Conservation (phyloP, 305 asterid genomes). For the Fraxinus sp. region DNA sequence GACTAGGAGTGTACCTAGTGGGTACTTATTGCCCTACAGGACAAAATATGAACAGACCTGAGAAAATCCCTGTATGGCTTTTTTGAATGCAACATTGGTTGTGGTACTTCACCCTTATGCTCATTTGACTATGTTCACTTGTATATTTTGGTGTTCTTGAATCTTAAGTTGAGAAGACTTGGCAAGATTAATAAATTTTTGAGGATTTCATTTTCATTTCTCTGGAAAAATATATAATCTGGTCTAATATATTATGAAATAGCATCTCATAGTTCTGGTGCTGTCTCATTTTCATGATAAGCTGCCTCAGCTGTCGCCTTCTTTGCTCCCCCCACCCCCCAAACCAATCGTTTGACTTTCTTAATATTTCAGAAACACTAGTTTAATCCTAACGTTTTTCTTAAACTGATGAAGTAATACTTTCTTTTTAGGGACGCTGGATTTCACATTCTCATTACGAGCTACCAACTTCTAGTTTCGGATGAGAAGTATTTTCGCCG, state of each 20-base stretch:
- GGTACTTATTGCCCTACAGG: not conserved
- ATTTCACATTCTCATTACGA: constrained; percentile 94
- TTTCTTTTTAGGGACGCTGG: constrained; percentile 79
- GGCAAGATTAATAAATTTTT: not conserved
- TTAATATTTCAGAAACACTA: not conserved
- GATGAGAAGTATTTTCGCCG: constrained; percentile 95
- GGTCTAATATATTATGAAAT: not conserved
- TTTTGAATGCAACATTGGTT: not conserved
- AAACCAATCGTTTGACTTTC: not conserved
- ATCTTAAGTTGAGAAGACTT: not conserved
- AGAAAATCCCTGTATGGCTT: not conserved
- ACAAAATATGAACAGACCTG: not conserved
- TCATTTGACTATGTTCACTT: not conserved
- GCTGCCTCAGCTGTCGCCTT: not conserved
- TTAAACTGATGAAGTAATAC: constrained; percentile 17
- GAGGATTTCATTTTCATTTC: not conserved
- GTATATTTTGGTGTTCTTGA: not conserved
- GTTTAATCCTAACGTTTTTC: not conserved
- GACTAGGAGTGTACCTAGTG: not conserved
- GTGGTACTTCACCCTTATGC: not conserved
- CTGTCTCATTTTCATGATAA: not conserved
- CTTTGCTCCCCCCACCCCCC: not conserved
- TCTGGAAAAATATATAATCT: not conserved
- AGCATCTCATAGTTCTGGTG: not conserved
- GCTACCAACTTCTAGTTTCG: constrained; percentile 88